Percentiles rank a stretch among this genome's conserved stretches.
These are phyloP conservation scores for Uromyces viciae-fabae DNA, from an alignment of 1,284 basidiomycete species.

Conservation along the genomic window DNA sequence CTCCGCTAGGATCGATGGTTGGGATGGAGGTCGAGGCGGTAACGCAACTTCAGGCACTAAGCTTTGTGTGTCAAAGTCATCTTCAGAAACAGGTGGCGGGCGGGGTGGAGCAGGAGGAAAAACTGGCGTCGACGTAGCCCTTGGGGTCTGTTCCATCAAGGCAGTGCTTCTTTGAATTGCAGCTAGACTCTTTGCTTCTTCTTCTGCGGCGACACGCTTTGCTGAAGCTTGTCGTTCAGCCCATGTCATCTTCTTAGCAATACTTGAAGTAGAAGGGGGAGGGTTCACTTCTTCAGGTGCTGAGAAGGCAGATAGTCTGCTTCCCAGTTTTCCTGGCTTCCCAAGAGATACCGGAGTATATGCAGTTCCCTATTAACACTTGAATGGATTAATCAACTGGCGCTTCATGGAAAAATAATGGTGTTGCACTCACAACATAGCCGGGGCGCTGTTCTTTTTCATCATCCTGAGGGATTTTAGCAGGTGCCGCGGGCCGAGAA, in stretches of 20 bases:
- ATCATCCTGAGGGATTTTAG: conserved; percentile 48
- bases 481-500: conserved; percentile 57
- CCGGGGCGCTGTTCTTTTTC: conserved; percentile 49
- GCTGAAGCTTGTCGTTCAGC: conserved; percentile 79
- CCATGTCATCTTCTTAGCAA: conserved; percentile 72
- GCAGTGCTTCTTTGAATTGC: conserved; percentile 55
- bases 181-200: conserved; percentile 66
- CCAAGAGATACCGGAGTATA: conserved; percentile 80
- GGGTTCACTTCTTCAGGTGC: conserved; percentile 38
- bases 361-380: conserved; percentile 63
- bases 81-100: conserved; percentile 59
- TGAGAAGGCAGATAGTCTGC: conserved; percentile 62
- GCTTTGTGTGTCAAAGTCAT: conserved; percentile 49
- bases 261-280: conserved; percentile 52
- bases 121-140: conserved; percentile 55
- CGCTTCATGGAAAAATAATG: neutral
- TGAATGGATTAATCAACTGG: conserved; percentile 12
- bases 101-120: conserved; percentile 57
- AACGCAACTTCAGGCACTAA: conserved; percentile 47
- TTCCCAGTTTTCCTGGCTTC: conserved; percentile 77
- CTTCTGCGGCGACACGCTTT: conserved; percentile 76
- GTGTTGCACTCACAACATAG: conserved; percentile 47
- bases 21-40: conserved; percentile 47
- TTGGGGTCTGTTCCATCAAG: conserved; percentile 49
- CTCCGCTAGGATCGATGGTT: conserved; percentile 1